A percentile compares a stretch with the other conserved stretches of the same genome.
Conservation (phyloP, 805 yeast genomes). For the Zygosaccharomyces kombuchaensis region DNA sequence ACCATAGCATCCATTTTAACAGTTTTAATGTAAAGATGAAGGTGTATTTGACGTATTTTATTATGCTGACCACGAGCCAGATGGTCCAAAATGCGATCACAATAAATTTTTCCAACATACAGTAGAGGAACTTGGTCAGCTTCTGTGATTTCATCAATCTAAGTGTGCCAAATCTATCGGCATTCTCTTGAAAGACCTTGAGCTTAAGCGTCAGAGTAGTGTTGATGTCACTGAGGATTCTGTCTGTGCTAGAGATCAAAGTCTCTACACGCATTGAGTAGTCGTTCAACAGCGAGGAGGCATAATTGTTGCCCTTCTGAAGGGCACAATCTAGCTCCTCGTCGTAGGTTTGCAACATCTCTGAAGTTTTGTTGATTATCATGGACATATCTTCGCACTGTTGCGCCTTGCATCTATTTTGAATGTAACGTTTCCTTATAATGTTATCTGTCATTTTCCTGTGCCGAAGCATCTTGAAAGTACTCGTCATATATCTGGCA, state of each 20-base stretch:
- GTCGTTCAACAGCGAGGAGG: conserved; percentile 29
- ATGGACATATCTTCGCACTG: conserved; percentile 17
- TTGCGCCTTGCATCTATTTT: conserved; percentile 14
- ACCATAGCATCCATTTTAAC: conserved; percentile 29
- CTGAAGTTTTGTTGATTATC: conserved; percentile 17
- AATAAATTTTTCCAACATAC: conserved; percentile 28
- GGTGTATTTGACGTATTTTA: conserved; percentile 18
- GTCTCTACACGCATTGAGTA: conserved; percentile 56
- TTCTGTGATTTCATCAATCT: conserved; percentile 25
- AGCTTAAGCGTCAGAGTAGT: conserved; percentile 64
- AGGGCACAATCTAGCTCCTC: conserved; percentile 28
- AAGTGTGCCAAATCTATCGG: conserved; percentile 28
- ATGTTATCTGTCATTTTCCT: conserved; percentile 26
- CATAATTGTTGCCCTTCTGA: conserved; percentile 32
- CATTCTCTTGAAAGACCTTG: conserved; percentile 33
- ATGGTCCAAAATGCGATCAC: conserved; percentile 28
- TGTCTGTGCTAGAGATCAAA: conserved; percentile 56
- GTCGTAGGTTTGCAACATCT: conserved; percentile 22
- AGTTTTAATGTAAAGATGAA: conserved; percentile 17
- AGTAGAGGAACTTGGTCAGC: conserved; percentile 22
- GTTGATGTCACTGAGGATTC: conserved; percentile 68
- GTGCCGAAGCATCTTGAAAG: conserved; percentile 26
- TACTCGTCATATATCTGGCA: conserved; percentile 24
- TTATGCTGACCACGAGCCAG: conserved; percentile 29
- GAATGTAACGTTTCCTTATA: conserved; percentile 20